Percentiles rank a stretch among this genome's conserved stretches.
phyloP scores from a whole-genome alignment of 495 filamentous ascomycete genomes.

The Geopyxis carbonaria region DNA sequence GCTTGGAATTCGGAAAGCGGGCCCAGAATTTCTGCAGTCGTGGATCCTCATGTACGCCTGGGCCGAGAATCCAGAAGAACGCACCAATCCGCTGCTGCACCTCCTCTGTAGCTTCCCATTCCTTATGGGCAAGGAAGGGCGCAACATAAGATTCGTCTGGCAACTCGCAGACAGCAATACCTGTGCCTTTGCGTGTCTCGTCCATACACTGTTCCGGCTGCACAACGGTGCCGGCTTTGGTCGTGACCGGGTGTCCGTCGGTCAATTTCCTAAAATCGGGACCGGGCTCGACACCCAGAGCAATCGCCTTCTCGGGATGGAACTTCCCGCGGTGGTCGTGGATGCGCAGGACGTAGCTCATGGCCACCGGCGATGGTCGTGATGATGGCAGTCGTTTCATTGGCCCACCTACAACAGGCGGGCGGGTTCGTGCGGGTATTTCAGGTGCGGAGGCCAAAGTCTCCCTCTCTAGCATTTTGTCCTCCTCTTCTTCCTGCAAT shows the following conservation, averaged over 20 bases:
- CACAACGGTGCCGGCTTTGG: conserved; percentile 39
- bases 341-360: conserved; percentile 71
- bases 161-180: conserved; percentile 66
- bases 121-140: conserved; percentile 44
- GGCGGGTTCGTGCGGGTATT: not conserved
- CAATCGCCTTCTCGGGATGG: conserved; percentile 40
- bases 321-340: conserved; percentile 70
- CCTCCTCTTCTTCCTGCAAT: not conserved
- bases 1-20: conserved; percentile 40
- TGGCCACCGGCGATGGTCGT: conserved; percentile 41
- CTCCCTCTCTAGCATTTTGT: not conserved
- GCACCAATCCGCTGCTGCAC: conserved; percentile 49
- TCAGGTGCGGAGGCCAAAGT: not conserved
- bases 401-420: too few species aligned
- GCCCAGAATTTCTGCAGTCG: conserved; percentile 51
- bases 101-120: conserved; percentile 46
- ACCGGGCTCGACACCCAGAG: conserved; percentile 38
- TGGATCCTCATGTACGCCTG: conserved; percentile 43
- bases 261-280: conserved; percentile 37
- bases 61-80: conserved; percentile 68
- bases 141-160: conserved; percentile 51
- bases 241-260: conserved; percentile 34
- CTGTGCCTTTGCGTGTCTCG: conserved; percentile 32
- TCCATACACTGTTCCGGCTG: conserved; percentile 41
- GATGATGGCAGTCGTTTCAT: conserved; percentile 65